Conservation (phyloP, 1,139 yeast species). For the Geotrichum histeridarum region DNA sequence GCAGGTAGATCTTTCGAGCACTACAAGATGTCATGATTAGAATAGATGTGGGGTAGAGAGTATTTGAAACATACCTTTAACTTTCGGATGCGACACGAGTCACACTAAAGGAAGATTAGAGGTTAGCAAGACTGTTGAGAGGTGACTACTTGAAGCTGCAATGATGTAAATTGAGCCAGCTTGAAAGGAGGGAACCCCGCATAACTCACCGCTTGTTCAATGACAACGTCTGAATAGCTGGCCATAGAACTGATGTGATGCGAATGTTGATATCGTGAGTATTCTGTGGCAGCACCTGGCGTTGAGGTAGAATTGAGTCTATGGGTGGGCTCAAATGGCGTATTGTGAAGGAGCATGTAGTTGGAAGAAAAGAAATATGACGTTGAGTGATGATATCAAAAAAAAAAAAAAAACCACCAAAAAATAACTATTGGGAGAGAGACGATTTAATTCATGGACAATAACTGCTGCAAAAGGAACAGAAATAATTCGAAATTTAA, state of each 20-base stretch:
- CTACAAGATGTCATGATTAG: neutral
- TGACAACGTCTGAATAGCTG: constrained; percentile 5
- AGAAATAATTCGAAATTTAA: too few relatives aligned
- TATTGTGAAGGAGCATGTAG: constrained; percentile 6
- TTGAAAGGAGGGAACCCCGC: too few relatives aligned
- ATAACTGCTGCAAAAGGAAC: too few relatives aligned
- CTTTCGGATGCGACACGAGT: constrained; percentile 48
- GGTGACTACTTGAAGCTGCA: too few relatives aligned
- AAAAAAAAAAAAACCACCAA: neutral
- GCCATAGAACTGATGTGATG: neutral
- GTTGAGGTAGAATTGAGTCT: neutral
- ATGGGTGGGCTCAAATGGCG: constrained; percentile 5
- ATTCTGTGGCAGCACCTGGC: neutral
- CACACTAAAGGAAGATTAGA: constrained; percentile 37
- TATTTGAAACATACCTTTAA: constrained; percentile 33
- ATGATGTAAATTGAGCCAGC: too few relatives aligned
- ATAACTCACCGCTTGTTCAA: constrained; percentile 19
- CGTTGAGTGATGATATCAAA: neutral
- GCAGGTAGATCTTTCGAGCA: constrained; percentile 68
- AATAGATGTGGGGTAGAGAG: neutral
- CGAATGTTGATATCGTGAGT: neutral
- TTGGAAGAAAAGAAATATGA: neutral
- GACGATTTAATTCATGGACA: too few relatives aligned
- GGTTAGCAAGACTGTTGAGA: too few relatives aligned
- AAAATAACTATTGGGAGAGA: too few relatives aligned